Base-by-base conservation (phyloP, 805 yeast species). In the Wickerhamomyces alni region DNA sequence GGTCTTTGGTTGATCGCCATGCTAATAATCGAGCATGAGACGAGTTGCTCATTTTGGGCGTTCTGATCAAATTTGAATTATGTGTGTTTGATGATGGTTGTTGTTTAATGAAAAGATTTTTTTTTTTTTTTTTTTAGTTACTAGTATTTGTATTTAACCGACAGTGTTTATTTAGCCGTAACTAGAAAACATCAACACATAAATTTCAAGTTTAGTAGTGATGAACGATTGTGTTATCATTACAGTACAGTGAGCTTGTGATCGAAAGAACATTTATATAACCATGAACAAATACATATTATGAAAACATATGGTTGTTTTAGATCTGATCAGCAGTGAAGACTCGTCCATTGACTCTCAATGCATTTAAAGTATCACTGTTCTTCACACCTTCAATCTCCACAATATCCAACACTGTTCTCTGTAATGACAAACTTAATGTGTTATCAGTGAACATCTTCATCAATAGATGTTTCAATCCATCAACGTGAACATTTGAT, bases 381-480 rank as follows among this genome's bases (percentile, higher is more conserved):
- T 61, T 54, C 2, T 43, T 55, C 36, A 63, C 58, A 0, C 79
- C 71, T 45, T 82, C 87, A 30, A 62, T 62, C 25, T 74, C 66
- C 17, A 82, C 66, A 13, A 81, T 77, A 30, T 66, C 63, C 37
- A 75, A 62, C 1, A 85, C 75, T 22, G 80, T 71, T 41, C 70
- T 67, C 41, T 77, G 76, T 24, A 87, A 71, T 12, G 67, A 55
- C 24, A 70, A 50, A 39, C 66, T 74, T 31, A 83, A 58, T 16
- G 77, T 82, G 43, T 83, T 79, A 45, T 82, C 85, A 22, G 65
- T 68, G 10, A 82, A 69, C 11, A 91, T 81, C 16, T 74, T 71
- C 11, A 74, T 62, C 27, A 91, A 62, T 0, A 85, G 77, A 2
- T 62, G 62, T 47, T 76, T 75, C 35, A 91, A 64, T 0, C 85